phyloP scores from a whole-genome alignment of 352 stramenopile genomes.

The Globisporangium paroecandrum region DNA sequence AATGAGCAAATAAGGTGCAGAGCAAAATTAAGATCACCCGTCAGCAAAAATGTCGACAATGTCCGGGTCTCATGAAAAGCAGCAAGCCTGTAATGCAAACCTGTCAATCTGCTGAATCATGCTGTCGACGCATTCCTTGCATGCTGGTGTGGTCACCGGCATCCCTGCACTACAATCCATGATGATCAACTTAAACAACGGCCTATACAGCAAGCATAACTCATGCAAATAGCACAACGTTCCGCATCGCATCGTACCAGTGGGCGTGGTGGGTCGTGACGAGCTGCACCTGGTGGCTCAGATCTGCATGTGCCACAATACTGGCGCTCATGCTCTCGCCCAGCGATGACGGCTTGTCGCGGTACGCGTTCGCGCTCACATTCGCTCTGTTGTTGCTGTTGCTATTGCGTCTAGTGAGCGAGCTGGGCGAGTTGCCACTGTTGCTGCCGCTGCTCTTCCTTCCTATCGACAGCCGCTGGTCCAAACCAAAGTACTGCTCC shows the following conservation, averaged over 20 bases:
- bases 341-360: conserved; percentile 25
- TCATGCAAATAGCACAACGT: no score
- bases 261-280: conserved; percentile 69
- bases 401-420: conserved; percentile 19
- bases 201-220: no score
- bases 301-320: conserved; percentile 54
- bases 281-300: conserved; percentile 69
- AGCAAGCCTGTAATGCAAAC: conserved; percentile 16
- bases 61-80: neutral
- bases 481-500: conserved; percentile 25
- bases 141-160: conserved; percentile 60
- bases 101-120: conserved; percentile 76
- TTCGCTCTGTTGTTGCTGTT: conserved; percentile 19
- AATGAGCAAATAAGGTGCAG: neutral
- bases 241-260: conserved; percentile 33
- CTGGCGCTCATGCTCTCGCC: conserved; percentile 62
- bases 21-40: neutral
- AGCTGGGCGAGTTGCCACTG: conserved; percentile 14
- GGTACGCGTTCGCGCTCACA: conserved; percentile 21
- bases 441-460: neutral
- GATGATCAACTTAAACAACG: no score
- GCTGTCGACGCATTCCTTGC: conserved; percentile 69
- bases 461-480: conserved; percentile 18
- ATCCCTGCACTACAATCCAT: conserved; percentile 43
- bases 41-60: no score